A percentile compares a stretch with the other conserved stretches of the same genome.
phyloP scores from a whole-genome alignment of 345 rosid genomes.

The Erysimum cheiranthoides region DNA sequence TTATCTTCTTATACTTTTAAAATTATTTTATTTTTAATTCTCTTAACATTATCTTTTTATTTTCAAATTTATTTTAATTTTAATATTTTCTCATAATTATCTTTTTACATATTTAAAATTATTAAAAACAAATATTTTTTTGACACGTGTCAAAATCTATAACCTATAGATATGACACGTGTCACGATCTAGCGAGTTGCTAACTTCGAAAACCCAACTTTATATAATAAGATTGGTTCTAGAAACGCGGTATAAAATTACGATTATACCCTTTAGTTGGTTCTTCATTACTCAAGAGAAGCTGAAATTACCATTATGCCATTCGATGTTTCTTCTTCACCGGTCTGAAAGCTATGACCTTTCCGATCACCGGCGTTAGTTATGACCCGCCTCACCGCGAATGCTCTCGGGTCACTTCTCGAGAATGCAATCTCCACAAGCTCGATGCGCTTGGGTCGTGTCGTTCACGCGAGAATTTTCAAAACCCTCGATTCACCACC shows the following conservation, averaged over 20 bases:
- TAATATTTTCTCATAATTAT: too few relatives aligned
- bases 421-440: conserved; percentile 59
- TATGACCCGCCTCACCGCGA: conserved; percentile 56
- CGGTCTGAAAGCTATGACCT: conserved; percentile 19
- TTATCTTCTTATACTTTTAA: too few relatives aligned
- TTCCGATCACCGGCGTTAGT: conserved; percentile 36
- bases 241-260: neutral
- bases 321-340: conserved; percentile 7
- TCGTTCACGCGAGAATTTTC: conserved; percentile 64
- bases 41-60: too few relatives aligned
- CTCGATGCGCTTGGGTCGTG: conserved; percentile 63
- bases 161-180: too few relatives aligned
- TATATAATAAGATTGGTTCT: neutral
- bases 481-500: conserved; percentile 54
- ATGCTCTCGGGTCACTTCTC: conserved; percentile 55
- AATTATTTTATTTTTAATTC: too few relatives aligned
- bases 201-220: too few relatives aligned
- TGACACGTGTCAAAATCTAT: too few relatives aligned
- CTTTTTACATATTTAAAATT: too few relatives aligned
- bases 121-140: too few relatives aligned
- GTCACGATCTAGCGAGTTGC: too few relatives aligned
- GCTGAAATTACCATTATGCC: conserved; percentile 21
- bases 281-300: neutral
- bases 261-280: conserved; percentile 17
- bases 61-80: too few relatives aligned